A percentile compares a stretch with the other conserved stretches of the same genome.
phyloP scores from a whole-genome alignment of 306 rosid genomes.

The Myrica gale region DNA sequence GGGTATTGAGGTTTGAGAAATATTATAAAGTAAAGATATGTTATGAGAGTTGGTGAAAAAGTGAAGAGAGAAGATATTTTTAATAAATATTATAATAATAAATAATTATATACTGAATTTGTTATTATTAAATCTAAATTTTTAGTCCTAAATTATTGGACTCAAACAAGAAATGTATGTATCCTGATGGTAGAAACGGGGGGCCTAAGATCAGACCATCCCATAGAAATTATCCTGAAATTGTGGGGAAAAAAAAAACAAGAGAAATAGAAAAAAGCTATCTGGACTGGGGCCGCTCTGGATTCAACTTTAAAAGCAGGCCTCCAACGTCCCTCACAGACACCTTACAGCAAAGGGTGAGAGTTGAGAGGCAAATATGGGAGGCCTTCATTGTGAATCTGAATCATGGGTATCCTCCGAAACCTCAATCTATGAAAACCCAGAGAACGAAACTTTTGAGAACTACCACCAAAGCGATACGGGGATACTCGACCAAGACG shows the following conservation, averaged over 20 bases:
- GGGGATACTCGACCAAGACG: constrained; percentile 7
- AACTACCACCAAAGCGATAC: background rate
- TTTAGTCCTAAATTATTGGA: too few relatives aligned
- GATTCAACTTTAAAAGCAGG: constrained; percentile 15
- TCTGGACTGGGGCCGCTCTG: background rate
- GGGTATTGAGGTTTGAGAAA: too few relatives aligned
- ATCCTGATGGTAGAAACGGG: too few relatives aligned
- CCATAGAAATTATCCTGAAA: background rate
- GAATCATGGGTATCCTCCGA: constrained; percentile 31
- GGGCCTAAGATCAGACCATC: background rate
- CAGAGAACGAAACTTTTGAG: constrained; percentile 10
- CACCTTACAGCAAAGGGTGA: background rate
- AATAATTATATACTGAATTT: too few relatives aligned
- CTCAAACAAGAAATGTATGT: too few relatives aligned
- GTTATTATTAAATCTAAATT: too few relatives aligned
- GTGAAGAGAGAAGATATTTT: too few relatives aligned
- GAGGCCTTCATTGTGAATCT: constrained; percentile 6
- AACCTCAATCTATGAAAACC: constrained; percentile 8
- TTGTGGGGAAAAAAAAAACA: background rate
- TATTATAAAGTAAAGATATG: too few relatives aligned
- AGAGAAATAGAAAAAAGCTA: background rate
- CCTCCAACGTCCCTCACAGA: background rate
- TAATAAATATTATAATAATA: too few relatives aligned
- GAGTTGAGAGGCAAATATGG: constrained; percentile 23
- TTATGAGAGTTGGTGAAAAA: too few relatives aligned